phyloP scores from a whole-genome alignment of 2,329 filamentous ascomycete genomes.

The Arthrobotrys pseudoclavata region DNA sequence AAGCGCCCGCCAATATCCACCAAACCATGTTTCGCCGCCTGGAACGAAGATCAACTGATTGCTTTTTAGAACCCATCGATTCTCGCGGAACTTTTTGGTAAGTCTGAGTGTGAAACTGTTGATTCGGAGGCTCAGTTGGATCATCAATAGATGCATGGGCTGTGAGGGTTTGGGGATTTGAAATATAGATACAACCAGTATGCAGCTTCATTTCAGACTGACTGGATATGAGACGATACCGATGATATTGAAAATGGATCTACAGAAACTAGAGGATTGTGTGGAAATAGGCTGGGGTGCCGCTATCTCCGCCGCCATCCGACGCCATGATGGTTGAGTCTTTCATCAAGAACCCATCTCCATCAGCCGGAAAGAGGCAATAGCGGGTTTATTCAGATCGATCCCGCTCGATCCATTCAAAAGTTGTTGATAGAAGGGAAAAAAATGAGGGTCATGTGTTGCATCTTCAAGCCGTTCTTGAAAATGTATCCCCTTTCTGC shows the following conservation, averaged over 20 bases:
- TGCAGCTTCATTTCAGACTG: conserved; percentile 16
- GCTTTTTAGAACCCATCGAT: conserved; percentile 34
- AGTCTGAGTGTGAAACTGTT: conserved; percentile 49
- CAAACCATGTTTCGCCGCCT: conserved; percentile 48
- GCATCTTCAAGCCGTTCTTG: conserved; percentile 51
- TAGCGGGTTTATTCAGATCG: conserved; percentile 12
- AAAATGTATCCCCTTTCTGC: conserved; percentile 42
- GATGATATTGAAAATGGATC: conserved; percentile 25
- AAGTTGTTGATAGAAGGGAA: background rate
- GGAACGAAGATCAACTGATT: conserved; percentile 56
- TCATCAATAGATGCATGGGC: conserved; percentile 1
- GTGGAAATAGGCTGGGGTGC: conserved; percentile 43
- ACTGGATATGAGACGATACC: conserved; percentile 19
- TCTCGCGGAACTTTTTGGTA: conserved; percentile 46
- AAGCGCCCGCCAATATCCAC: conserved; percentile 58
- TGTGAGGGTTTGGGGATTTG: conserved; percentile 25
- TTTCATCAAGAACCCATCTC: conserved; percentile 12
- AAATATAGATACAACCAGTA: conserved; percentile 14
- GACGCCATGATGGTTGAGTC: conserved; percentile 14
- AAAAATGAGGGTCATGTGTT: conserved; percentile 53
- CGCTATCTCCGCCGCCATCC: conserved; percentile 13
- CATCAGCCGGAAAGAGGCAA: conserved; percentile 33
- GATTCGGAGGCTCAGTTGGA: conserved; percentile 18
- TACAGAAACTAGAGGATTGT: conserved; percentile 25
- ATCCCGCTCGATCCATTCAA: conserved; percentile 9